Evolutionary conservation across 345 rosid genomes (phyloP), one percentile per base, ranked within the genome.

Genomic region (Linum lewisii): DNA sequence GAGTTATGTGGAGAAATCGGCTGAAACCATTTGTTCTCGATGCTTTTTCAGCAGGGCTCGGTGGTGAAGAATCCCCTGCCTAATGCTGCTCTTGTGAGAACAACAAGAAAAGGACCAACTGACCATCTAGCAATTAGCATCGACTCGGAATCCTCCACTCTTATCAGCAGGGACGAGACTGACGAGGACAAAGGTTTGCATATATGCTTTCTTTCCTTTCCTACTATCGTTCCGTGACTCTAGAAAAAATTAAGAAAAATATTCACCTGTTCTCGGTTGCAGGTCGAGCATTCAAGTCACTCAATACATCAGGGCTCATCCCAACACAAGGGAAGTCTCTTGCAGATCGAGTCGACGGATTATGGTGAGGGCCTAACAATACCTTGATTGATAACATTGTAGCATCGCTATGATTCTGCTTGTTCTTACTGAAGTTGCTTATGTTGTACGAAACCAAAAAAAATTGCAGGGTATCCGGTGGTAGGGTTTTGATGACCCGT

Each of bases 271-370:
- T 47, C 6, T 29, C 34, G 0, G 4, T 74, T 24, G 64, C 88
- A 92, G 95, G 96, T 67, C 96, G 83, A 62, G 72, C 72, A 57
- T 88, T 92, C 78, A 92, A 81, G 82, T 81, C 95, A 42, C 88
- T 92, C 42, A 86, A 78, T 72, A 75, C 93, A 72, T 78, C 93
- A 9, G 95, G 98, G 65, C 87, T 88, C 38, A 69, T 88, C 60
- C 96, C 98, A 49, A 80, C 62, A 61, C 95, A 86, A 84, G 98
- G 96, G 52, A 92, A 86, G 76, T 62, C 83, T 72, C 61, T 86
- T 29, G 96, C 98, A 66, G 98, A 92, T 71, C 83, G 93, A 29
- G 66, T 92, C 1, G 98, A 92, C 32, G 88, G 98, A 70, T 69
- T 92, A 56, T 92, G 98, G 98, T 88, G 84, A 29, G 34, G 2